Base-by-base conservation (phyloP, 1,284 basidiomycete genomes). In the Neonothopanus nambi region DNA sequence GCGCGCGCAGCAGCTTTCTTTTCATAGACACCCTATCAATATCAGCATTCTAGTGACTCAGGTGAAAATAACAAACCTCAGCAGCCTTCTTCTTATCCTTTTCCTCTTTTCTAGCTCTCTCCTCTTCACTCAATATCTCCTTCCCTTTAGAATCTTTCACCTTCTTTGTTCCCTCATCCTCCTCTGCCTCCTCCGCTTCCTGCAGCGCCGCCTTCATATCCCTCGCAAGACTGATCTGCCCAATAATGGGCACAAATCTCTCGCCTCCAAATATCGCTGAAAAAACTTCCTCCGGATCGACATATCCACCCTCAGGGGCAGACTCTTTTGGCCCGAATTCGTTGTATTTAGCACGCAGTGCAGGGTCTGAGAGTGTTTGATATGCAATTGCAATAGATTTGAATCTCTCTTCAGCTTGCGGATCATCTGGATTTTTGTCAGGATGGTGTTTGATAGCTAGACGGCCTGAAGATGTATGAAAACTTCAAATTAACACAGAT, bases 191-290 rank as follows among this genome's bases (percentile, higher is more conserved):
- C 47, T 91, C 91, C 15, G 93, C 95, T 65, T 96, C 91, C 66
- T 99, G 95, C 65, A 99, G 76, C 5, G 95, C 95, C 5, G 93
- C 85, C 75, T 99, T 99, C 97, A 99, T 98, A 65, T 99, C 96
- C 62, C 84, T 84, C 30, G 94, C 95, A 61, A 94, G 75, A 51
- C 87, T 90, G 61, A 93, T 89, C 51, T 86, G 79, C 9, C 91
- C 90, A 61, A 93, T 93, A 65, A 94, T 90, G 2, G 90, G 86
- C 41, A 85, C 70, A 67, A 94, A 95, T 13, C 87, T 74, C 42
- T 93, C 91, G 0, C 92, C 92, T 47, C 92, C 95, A 65, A 98
- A 98, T 65, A 98, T 91, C 21, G 89, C 90, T 1, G 91, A 87
- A 69, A 99, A 98, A 39, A 98, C 91, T 66, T 96, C 94, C 67